These are phyloP conservation scores for Gypsophila paniculata DNA, from an alignment of 179 eudicot species.

Conservation along the genomic window DNA sequence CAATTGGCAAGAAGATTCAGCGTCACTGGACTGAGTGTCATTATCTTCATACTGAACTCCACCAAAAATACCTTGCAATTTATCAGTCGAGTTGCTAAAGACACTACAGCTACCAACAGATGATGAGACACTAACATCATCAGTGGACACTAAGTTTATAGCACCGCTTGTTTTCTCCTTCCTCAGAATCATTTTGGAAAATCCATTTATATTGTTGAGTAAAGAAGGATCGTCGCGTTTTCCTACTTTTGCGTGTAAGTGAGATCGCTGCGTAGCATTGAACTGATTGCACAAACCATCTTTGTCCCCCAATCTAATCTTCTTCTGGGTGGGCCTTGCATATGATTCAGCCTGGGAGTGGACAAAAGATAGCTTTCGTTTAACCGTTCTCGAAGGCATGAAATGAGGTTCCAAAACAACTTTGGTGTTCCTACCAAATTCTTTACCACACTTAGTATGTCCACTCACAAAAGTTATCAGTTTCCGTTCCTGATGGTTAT, in stretches of 20 bases:
- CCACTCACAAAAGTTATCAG: slow-evolving; percentile 21
- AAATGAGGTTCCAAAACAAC: slow-evolving; percentile 28
- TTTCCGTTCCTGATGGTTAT: slow-evolving; percentile 17
- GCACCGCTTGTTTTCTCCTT: slow-evolving; percentile 37
- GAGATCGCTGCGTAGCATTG: slow-evolving; percentile 24
- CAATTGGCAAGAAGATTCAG: slow-evolving; percentile 45
- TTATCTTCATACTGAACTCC: slow-evolving; percentile 34
- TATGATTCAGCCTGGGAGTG: slow-evolving; percentile 22
- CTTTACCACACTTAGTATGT: slow-evolving; percentile 23
- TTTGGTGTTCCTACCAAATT: slow-evolving; percentile 20
- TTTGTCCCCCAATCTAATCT: slow-evolving; percentile 35
- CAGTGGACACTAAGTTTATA: slow-evolving; percentile 40
- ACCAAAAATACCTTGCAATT: slow-evolving; percentile 24
- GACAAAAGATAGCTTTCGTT: slow-evolving; percentile 41
- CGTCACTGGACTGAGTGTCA: slow-evolving; percentile 52
- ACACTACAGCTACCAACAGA: slow-evolving; percentile 81
- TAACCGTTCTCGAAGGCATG: slow-evolving; percentile 33
- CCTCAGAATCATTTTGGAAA: slow-evolving; percentile 32
- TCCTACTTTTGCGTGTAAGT: slow-evolving; percentile 58
- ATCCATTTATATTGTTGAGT: slow-evolving; percentile 36
- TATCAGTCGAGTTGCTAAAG: slow-evolving; percentile 32
- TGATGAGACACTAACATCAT: slow-evolving; percentile 41
- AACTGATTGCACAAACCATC: slow-evolving; percentile 22
- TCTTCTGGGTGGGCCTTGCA: slow-evolving; percentile 30
- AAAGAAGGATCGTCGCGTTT: slow-evolving; percentile 38